phyloP scores from a whole-genome alignment of 495 filamentous ascomycete species.

The Polyplosphaeria fusca region DNA sequence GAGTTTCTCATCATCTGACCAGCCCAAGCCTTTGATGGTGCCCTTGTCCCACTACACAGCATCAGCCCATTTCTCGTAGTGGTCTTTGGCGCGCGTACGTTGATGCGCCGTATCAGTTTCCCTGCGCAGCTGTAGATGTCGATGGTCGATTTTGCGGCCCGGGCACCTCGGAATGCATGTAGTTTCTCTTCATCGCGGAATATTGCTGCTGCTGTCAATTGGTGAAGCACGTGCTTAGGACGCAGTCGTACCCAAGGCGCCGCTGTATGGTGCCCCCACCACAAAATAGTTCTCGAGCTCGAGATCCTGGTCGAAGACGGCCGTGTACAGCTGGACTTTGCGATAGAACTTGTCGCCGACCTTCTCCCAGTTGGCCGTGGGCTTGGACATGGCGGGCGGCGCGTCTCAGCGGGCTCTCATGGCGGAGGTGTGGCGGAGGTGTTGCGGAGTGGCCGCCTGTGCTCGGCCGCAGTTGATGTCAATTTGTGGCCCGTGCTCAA shows the following conservation, averaged over 20 bases:
- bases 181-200: slow-evolving; percentile 85
- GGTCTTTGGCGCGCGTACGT: slow-evolving; percentile 49
- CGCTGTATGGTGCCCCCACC: slow-evolving; percentile 88
- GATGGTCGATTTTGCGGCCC: slow-evolving; percentile 75
- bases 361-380: slow-evolving; percentile 89
- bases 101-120: slow-evolving; percentile 70
- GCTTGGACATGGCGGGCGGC: slow-evolving; percentile 49
- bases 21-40: slow-evolving; percentile 82
- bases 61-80: slow-evolving; percentile 23
- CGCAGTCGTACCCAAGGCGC: slow-evolving; percentile 72
- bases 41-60: slow-evolving; percentile 79
- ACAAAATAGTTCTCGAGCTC: slow-evolving; percentile 95
- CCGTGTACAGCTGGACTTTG: slow-evolving; percentile 87
- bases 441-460: too few relatives aligned
- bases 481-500: neutral
- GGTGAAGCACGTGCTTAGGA: neutral
- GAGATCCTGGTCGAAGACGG: slow-evolving; percentile 83
- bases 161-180: slow-evolving; percentile 67
- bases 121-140: slow-evolving; percentile 93
- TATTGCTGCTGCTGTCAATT: slow-evolving; percentile 56
- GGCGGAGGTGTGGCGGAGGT: neutral
- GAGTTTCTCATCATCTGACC: slow-evolving; percentile 95
- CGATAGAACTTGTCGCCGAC: slow-evolving; percentile 91
- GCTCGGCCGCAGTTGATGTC: neutral
- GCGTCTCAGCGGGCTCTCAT: slow-evolving; percentile 7